These are phyloP conservation scores for Ophiostoma tasmaniense DNA, from an alignment of 2,329 filamentous ascomycete species.

Conservation along the genomic window DNA sequence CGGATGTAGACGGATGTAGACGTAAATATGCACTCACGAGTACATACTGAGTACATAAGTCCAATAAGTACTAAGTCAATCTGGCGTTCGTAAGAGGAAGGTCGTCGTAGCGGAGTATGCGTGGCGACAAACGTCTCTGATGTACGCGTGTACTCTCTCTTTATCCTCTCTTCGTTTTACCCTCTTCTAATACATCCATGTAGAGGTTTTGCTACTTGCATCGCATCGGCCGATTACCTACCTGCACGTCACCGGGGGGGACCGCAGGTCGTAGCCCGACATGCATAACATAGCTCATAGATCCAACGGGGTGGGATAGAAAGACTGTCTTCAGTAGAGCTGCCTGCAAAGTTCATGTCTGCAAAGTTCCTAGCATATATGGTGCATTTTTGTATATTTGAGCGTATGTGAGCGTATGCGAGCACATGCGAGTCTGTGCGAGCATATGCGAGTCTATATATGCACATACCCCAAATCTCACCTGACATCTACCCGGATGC, in stretches of 20 bases:
- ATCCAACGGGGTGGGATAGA: neutral
- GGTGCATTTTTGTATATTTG: neutral
- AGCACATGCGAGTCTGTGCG: neutral
- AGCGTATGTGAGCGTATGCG: neutral
- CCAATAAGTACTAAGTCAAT: no score
- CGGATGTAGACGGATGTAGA: neutral
- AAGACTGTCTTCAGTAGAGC: neutral
- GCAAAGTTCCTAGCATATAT: neutral
- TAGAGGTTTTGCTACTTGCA: neutral
- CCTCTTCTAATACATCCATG: no score
- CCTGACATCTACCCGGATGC: neutral
- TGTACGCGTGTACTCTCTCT: neutral
- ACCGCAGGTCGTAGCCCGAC: neutral
- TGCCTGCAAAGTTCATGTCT: neutral
- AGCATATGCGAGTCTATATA: neutral
- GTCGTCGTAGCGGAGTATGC: neutral
- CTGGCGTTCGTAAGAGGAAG: neutral
- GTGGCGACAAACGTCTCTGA: neutral
- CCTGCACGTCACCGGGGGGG: neutral
- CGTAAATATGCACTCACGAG: no score
- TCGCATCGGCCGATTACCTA: neutral
- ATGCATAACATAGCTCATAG: neutral
- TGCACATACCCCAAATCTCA: neutral
- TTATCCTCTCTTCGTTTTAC: no score
- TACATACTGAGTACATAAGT: neutral